These are phyloP conservation scores for Elaeagnus macrophylla DNA, from an alignment of 306 rosid species.

Conservation along the genomic window DNA sequence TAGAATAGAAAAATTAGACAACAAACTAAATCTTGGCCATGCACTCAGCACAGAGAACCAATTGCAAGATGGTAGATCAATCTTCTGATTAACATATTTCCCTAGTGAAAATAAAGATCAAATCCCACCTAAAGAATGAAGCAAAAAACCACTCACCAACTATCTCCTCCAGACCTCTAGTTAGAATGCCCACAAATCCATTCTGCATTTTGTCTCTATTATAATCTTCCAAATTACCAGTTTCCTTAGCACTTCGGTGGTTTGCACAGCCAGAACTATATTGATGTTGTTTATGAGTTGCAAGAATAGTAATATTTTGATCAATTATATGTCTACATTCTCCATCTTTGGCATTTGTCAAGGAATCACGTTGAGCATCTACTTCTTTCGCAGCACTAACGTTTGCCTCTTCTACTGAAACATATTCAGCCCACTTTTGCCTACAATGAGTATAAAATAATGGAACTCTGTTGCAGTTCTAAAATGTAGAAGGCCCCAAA, in stretches of 20 bases:
- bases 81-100: background rate
- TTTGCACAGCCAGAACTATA: slow-evolving; percentile 21
- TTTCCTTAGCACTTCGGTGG: slow-evolving; percentile 19
- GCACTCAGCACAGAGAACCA: background rate
- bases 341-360: slow-evolving; percentile 19
- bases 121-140: background rate
- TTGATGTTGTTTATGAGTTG: slow-evolving; percentile 27
- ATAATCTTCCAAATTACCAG: slow-evolving; percentile 17
- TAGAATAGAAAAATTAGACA: slow-evolving; percentile 3
- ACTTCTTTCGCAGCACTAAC: background rate
- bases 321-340: slow-evolving; percentile 32
- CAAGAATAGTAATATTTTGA: slow-evolving; percentile 33
- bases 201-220: slow-evolving; percentile 27
- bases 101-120: background rate
- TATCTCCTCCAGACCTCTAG: slow-evolving; percentile 44
- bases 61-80: background rate
- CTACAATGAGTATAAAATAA: slow-evolving; percentile 9
- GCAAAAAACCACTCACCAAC: slow-evolving; percentile 48
- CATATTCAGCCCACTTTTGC: slow-evolving; percentile 29
- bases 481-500: slow-evolving; percentile 48
- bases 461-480: slow-evolving; percentile 19
- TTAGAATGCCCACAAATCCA: slow-evolving; percentile 32
- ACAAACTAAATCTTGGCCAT: background rate
- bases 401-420: slow-evolving; percentile 21
- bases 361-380: slow-evolving; percentile 21